Percentiles rank a stretch among this genome's conserved stretches.
These are phyloP conservation scores for Verticillium isaacii DNA, from an alignment of 2,329 filamentous ascomycete species.

Conservation along the genomic window DNA sequence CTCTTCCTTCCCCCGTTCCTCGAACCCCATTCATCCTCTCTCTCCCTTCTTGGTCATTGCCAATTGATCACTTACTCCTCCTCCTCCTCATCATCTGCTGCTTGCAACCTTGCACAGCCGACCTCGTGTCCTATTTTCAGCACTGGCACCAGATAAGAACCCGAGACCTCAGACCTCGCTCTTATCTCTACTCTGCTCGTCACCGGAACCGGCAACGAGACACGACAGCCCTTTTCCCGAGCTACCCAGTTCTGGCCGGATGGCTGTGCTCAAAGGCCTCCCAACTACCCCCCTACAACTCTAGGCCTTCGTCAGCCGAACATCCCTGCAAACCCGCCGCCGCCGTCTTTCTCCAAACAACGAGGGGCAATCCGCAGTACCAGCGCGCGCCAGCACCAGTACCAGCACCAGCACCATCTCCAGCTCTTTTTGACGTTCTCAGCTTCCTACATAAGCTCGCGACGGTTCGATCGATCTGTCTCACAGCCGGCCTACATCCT, in stretches of 20 bases:
- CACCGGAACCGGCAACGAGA: background rate
- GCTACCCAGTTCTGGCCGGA: constrained; percentile 6
- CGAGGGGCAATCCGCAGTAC: background rate
- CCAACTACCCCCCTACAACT: constrained; percentile 5
- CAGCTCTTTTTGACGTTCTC: background rate
- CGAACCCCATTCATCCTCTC: too few species aligned
- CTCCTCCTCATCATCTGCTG: background rate
- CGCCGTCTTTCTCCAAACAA: background rate
- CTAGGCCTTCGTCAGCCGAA: background rate
- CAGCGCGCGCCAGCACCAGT: background rate
- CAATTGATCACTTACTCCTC: background rate
- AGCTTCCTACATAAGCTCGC: background rate
- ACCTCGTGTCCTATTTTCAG: constrained; percentile 1
- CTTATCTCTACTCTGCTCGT: background rate
- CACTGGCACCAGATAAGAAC: constrained; percentile 1
- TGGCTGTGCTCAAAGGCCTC: constrained; percentile 13
- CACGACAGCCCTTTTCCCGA: background rate
- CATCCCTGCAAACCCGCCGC: background rate
- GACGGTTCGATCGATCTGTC: background rate
- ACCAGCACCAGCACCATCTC: background rate
- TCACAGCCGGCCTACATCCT: background rate
- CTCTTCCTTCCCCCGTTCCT: background rate
- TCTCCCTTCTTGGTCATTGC: background rate
- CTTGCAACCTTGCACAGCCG: background rate
- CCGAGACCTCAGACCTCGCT: background rate